Conservation (phyloP, 1,139 yeast genomes). For the Suhomyces chickasaworum region DNA sequence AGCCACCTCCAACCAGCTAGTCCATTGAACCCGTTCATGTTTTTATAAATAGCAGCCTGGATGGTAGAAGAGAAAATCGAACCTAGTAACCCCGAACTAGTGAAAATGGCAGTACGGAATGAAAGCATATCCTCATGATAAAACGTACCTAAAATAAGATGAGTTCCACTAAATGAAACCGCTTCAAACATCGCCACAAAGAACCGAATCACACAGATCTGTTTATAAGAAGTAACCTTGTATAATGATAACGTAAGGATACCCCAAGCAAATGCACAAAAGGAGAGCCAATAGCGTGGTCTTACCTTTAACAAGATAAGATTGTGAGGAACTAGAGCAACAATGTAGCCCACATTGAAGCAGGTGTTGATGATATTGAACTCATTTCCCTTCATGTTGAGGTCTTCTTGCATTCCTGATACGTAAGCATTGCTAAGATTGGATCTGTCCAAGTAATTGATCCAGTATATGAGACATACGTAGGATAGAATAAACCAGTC, state of each 20-base stretch:
- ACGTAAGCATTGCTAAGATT: constrained; percentile 51
- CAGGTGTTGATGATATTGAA: constrained; percentile 54
- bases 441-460: constrained; percentile 47
- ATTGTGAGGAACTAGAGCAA: constrained; percentile 61
- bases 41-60: constrained; percentile 38
- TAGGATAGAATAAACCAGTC: constrained; percentile 60
- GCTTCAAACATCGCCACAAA: constrained; percentile 59
- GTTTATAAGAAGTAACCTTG: constrained; percentile 43
- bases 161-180: constrained; percentile 56
- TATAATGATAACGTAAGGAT: constrained; percentile 53
- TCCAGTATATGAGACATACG: constrained; percentile 59
- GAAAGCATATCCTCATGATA: constrained; percentile 53
- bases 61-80: constrained; percentile 45
- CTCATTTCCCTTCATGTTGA: constrained; percentile 48
- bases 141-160: constrained; percentile 55
- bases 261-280: constrained; percentile 59
- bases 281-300: constrained; percentile 57
- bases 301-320: constrained; percentile 50
- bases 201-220: constrained; percentile 53
- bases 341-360: constrained; percentile 60
- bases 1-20: constrained; percentile 45
- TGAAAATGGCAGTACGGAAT: constrained; percentile 52
- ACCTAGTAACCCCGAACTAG: constrained; percentile 55
- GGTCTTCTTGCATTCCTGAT: constrained; percentile 38
- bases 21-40: constrained; percentile 34